phyloP scores from a whole-genome alignment of 75 land plant species.

The Selaginella moellendorffii region DNA sequence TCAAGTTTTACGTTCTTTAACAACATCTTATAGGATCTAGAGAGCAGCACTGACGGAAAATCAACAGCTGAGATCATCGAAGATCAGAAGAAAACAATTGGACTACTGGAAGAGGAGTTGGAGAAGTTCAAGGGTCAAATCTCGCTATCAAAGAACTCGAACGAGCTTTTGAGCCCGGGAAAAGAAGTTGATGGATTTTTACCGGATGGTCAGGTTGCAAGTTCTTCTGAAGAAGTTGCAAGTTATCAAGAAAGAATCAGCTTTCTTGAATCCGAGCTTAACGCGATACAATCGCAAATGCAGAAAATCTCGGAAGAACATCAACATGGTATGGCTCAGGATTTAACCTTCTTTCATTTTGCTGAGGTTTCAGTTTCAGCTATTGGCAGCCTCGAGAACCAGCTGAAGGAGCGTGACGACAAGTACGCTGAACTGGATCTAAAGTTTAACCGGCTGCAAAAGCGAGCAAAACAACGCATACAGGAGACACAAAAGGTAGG shows the following conservation, averaged over 20 bases:
- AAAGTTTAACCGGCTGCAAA: slow-evolving; percentile 75
- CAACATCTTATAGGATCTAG: too few relatives aligned
- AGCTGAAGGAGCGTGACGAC: slow-evolving; percentile 66
- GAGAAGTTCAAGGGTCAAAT: not conserved
- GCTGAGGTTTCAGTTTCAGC: slow-evolving; percentile 19
- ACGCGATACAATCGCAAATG: too few relatives aligned
- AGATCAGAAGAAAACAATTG: not conserved
- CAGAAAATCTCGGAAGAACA: not conserved
- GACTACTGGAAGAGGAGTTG: not conserved
- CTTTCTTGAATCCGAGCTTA: not conserved
- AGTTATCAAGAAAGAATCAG: not conserved
- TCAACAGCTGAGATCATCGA: not conserved
- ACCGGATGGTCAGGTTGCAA: not conserved
- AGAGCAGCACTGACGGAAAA: not conserved
- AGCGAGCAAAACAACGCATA: slow-evolving; percentile 89
- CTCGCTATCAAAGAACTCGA: too few relatives aligned
- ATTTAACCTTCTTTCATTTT: too few relatives aligned
- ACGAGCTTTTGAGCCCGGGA: too few relatives aligned
- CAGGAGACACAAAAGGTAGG: slow-evolving; percentile 91
- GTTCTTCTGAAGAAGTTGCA: not conserved
- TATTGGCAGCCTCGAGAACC: slow-evolving; percentile 53
- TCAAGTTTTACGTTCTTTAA: too few relatives aligned
- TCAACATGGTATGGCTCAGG: not conserved
- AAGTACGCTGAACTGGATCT: slow-evolving; percentile 82
- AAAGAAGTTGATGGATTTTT: too few relatives aligned